These are phyloP conservation scores for Fragaria ananassa DNA, from an alignment of 306 rosid genomes.

Conservation along the genomic window DNA sequence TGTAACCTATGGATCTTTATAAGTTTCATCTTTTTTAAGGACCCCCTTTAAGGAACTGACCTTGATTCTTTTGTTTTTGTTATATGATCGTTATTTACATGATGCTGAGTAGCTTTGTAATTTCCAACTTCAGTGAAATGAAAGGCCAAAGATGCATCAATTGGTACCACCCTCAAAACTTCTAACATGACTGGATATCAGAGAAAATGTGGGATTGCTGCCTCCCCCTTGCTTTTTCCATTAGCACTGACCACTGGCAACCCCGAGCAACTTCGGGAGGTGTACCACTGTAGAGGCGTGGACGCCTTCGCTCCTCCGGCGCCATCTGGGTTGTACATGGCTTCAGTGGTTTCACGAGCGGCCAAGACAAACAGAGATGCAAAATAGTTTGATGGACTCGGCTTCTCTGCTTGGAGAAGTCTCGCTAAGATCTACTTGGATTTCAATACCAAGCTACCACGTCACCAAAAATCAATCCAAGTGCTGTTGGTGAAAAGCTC, in stretches of 20 bases:
- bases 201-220: not conserved
- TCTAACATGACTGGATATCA: not conserved
- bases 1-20: not conserved
- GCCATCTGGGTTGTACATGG: not conserved
- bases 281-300: too few relatives aligned
- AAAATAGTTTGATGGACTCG: not conserved
- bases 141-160: not conserved
- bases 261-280: not conserved
- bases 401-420: too few relatives aligned
- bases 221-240: not conserved
- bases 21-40: slow-evolving; percentile 7
- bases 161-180: not conserved
- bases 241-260: not conserved
- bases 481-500: too few relatives aligned
- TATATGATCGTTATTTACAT: not conserved
- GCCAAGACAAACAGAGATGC: not conserved
- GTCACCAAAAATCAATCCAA: too few relatives aligned
- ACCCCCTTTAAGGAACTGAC: slow-evolving; percentile 3
- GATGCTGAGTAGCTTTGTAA: not conserved
- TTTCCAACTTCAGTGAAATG: not conserved
- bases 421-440: too few relatives aligned
- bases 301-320: not conserved
- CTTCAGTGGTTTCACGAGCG: too few relatives aligned
- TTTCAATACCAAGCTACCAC: too few relatives aligned
- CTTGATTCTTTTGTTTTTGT: not conserved